Evolutionary conservation across 345 rosid genomes (phyloP), one percentile per base, ranked within the genome.

Genomic region (Mangifera indica): DNA sequence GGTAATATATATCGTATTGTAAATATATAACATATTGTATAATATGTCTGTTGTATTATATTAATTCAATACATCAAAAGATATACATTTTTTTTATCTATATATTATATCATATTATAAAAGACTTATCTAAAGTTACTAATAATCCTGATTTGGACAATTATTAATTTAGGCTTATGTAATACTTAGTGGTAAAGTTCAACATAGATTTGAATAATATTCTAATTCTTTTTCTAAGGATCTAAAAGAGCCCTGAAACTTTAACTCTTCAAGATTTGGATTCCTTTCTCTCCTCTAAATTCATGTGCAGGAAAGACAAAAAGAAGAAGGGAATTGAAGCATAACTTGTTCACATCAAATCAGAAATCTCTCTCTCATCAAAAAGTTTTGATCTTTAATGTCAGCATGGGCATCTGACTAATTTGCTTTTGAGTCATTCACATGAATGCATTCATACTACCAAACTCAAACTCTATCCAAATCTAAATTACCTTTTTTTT

Each of bases 231-330:
- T n/a, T n/a, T n/a, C n/a, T n/a, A n/a, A n/a, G n/a, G n/a, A n/a
- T n/a, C n/a, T n/a, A 29, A 29, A 29, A 29, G 32, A 29, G 32
- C 3, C 8, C 13, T 45, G 4, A 24, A 22, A 64, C 15, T 10
- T 46, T 22, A 10, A 64, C 24, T 6, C 37, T 29, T 46, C 40
- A 56, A 48, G 18, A 56, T 17, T 37, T 18, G 13, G 65, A 70
- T 70, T 70, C 73, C 29, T 58, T 70, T n/a, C 73, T 45, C 18
- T 20, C 25, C 25, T 1, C 18, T 15, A 57, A 42, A 58, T 24
- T 58, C 5, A 70, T n/a, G 64, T 10, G 11, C 17, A 25, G 34
- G 11, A 45, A 1, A 26, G 45, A 56, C 49, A 45, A 15, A 65
- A 42, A 69, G 59, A 15, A 34, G n/a, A n/a, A n/a, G n/a, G 53